phyloP scores from a whole-genome alignment of 495 filamentous ascomycete genomes.

The Daldinia decipiens region DNA sequence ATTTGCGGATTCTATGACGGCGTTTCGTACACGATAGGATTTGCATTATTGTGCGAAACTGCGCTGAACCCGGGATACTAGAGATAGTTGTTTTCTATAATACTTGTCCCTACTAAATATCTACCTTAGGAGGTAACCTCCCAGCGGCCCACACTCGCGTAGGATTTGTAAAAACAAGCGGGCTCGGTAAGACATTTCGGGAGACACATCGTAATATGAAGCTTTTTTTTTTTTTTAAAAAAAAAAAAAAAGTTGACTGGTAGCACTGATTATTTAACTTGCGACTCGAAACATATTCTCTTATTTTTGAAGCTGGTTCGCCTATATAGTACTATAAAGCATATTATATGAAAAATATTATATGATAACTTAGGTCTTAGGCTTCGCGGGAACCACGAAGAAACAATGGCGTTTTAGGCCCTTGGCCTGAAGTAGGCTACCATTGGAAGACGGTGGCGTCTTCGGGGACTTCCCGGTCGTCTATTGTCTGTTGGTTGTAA shows the following conservation, averaged over 20 bases:
- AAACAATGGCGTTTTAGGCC: not conserved
- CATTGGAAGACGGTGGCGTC: not conserved
- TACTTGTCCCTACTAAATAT: too few relatives aligned
- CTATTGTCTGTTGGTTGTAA: not conserved
- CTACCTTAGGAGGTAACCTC: too few relatives aligned
- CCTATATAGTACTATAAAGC: too few relatives aligned
- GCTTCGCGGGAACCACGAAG: not conserved
- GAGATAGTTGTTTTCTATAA: not conserved
- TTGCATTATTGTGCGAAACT: not conserved
- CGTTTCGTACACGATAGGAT: not conserved
- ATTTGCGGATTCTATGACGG: not conserved
- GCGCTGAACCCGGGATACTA: not conserved
- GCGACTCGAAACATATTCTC: not conserved
- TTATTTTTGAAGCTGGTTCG: not conserved
- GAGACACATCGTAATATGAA: too few relatives aligned
- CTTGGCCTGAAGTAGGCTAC: not conserved
- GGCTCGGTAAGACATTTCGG: not conserved
- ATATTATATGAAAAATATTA: not conserved
- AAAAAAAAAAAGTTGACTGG: not conserved
- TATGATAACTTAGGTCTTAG: not conserved
- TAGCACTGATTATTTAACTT: not conserved
- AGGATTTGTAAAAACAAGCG: not conserved
- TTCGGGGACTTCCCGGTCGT: not conserved
- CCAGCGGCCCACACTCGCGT: not conserved
- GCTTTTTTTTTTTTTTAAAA: too few relatives aligned